Evolutionary conservation across 2,329 filamentous ascomycete genomes (phyloP), one percentile per base, ranked within the genome.

Genomic region (Aspergillus udagawae): DNA sequence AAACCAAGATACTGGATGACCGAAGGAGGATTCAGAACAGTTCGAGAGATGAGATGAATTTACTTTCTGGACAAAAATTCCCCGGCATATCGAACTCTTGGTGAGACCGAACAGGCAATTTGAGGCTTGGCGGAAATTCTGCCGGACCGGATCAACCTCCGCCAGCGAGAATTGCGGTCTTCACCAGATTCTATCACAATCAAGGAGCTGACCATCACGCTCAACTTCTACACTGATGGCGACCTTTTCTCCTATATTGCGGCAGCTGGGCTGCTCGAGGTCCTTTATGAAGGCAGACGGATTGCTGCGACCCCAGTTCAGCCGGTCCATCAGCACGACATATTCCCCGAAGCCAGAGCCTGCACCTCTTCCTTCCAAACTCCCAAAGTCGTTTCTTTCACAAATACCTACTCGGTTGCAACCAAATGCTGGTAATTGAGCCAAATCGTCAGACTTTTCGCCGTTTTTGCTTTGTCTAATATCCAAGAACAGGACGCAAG

Each of bases 231-330:
- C 68, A 62, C 84, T 82, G 80, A 91, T 90, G 81, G 80, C 83
- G 64, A 79, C 83, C 63, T 75, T 82, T 59, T 69, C 82, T 69
- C 76, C 83, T 55, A 75, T 80, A 49, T 71, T 80, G 76, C 86
- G 88, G 83, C 88, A 89, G 60, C 75, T 90, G 70, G 84, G 85
- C 80, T 87, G 85, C 75, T 84, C 90, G 71, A 90, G 89, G 75
- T 79, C 83, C 29, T 77, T 84, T 41, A 70, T 91, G 14, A 66
- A 61, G 55, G 56, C 65, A 12, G 80, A 86, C 62, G 81, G 83
- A 69, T 75, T 82, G 49, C 79, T 84, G 60, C 81, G 81, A 60
- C 81, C 83, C 56, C 75, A 72, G 54, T 65, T 70, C 44, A 68
- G 67, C 51, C 74, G 86, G 64, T 78, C 79, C 58, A 75, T 87